Conservation (phyloP, 148 eudicot genomes). For the Rhododendron mucronatum region DNA sequence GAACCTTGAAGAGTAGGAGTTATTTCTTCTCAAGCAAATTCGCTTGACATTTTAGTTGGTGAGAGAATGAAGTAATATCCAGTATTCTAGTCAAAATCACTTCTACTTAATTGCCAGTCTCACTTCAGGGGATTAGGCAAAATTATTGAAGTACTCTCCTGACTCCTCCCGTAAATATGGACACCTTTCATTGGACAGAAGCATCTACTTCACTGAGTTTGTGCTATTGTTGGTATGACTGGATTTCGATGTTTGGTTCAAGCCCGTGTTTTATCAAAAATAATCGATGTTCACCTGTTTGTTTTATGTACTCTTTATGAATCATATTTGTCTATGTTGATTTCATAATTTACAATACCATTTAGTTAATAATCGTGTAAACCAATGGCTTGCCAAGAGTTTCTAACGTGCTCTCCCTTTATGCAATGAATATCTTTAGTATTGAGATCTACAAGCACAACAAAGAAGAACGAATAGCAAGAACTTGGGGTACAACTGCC, state of each 20-base stretch:
- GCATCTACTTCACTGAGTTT: not conserved
- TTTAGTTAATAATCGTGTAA: not conserved
- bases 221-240: not conserved
- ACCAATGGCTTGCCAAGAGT: not conserved
- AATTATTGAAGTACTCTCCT: not conserved
- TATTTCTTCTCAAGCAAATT: not conserved
- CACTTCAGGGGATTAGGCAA: not conserved
- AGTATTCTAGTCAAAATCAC: not conserved
- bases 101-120: not conserved
- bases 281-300: not conserved
- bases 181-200: not conserved
- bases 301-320: not conserved
- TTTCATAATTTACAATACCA: not conserved
- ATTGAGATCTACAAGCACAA: slow-evolving; percentile 94
- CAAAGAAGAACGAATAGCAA: slow-evolving; percentile 88
- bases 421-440: slow-evolving; percentile 27
- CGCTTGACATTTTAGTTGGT: not conserved
- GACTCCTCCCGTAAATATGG: not conserved
- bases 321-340: not conserved
- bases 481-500: slow-evolving; percentile 96
- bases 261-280: not conserved
- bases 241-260: not conserved
- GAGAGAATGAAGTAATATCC: not conserved
- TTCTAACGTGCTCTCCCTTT: not conserved
- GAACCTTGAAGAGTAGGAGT: not conserved